Evolutionary conservation across 2,329 filamentous ascomycete species (phyloP), one percentile per base, ranked within the genome.

Genomic region (Claviceps cyperi): DNA sequence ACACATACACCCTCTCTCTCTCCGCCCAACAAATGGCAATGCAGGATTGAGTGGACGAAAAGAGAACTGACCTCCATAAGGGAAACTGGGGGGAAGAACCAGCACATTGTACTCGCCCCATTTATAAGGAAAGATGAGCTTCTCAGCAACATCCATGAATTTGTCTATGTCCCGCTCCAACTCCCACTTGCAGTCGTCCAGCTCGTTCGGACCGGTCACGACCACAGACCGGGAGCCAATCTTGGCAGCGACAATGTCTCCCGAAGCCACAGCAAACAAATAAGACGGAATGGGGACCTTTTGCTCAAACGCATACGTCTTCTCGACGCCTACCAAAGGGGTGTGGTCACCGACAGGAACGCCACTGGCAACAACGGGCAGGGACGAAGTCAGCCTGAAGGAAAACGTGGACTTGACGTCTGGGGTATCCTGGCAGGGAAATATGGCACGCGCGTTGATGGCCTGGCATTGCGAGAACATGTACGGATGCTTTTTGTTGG

Each of bases 381-480:
- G 76, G 5, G 84, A 81, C 22, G 89, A 96, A 24, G 81, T 82
- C 61, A 98, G 84, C 60, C 83, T 85, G 72, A 96, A 96, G 54
- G 83, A 81, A 67, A 90, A 89, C 1, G 89, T 94, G n/a, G 86
- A 89, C 72, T 98, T 98, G 60, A 96, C 86, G 64, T 96, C 91
- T 3, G 92, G 92, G 1, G 92, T 97, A 63, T 98, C 92, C 70
- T 97, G 91, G 68, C 91, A 97, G 6, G 92, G 92, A 66, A 97
- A 94, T 53, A 97, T 78, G 46, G 89, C 94, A 53, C 92, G 82
- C 43, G 87, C 88, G 61, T 97, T 90, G 61, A 96, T 97, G 49
- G 91, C 90, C 72, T 98, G 91, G 66, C 90, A 95, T 71, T 97
- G 92, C 43, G 87, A 94, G 72, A 97, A 97, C 82, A 97, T 91